phyloP scores from a whole-genome alignment of 2,329 filamentous ascomycete species.

The Xylaria multiplex region DNA sequence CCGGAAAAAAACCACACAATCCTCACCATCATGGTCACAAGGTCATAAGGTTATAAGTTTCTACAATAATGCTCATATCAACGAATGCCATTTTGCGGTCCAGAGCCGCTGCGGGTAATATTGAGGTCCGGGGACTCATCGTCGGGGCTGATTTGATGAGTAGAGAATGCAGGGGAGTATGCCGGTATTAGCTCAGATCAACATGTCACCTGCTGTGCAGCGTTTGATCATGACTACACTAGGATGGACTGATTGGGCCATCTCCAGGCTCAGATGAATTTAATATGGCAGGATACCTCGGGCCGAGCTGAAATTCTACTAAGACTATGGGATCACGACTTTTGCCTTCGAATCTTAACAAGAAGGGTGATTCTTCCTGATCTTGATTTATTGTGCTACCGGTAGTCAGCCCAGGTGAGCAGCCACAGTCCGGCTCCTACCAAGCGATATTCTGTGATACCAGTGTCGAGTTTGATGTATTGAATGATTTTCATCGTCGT shows the following conservation, averaged over 20 bases:
- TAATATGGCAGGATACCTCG: no score
- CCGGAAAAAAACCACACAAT: neutral
- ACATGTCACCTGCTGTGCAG: neutral
- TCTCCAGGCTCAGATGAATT: neutral
- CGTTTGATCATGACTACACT: neutral
- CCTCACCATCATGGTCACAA: conserved; percentile 8
- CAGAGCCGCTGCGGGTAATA: neutral
- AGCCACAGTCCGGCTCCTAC: neutral
- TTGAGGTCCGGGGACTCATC: neutral
- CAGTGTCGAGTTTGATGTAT: neutral
- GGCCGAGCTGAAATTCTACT: no score
- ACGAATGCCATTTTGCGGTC: neutral
- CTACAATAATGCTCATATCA: neutral
- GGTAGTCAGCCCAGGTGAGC: neutral
- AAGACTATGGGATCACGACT: no score
- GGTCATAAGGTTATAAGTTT: neutral
- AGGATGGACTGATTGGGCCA: neutral
- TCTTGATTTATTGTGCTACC: neutral
- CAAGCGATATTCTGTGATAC: neutral
- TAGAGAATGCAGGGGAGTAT: neutral
- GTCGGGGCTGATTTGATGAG: neutral
- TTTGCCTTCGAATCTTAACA: no score
- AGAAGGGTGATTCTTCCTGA: neutral
- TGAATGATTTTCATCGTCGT: neutral
- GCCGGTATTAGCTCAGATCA: neutral